Evolutionary conservation across 805 yeast species (phyloP), one percentile per base, ranked within the genome.

Genomic region (Monosporozyma servazzii): DNA sequence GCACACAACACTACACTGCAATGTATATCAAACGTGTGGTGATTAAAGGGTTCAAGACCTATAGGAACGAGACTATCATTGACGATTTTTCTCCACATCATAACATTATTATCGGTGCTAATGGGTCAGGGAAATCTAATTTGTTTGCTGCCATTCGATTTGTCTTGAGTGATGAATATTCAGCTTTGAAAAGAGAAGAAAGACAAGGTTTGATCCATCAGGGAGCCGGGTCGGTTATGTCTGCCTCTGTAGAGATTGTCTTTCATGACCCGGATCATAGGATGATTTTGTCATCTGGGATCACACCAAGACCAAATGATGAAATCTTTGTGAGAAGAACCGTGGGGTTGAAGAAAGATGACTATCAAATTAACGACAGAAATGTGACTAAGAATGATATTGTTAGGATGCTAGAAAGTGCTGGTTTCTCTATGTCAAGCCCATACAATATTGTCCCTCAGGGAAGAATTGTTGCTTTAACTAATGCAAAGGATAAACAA

Each of bases 391-490:
- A 89, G 59, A 75, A 85, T 2, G 97, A 89, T 63, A 76, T 90
- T 15, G 81, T 82, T 80, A 85, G 86, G 56, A 70, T 88, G 55
- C 72, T 90, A 37, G 97, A 91, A 65, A 83, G 87, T 61, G 96
- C 96, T 0, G 99, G 99, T 0, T 88, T 93, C 62, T 86, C 96
- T 0, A 77, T 86, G 54, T 81, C 88, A 5, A 90, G 89, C 56
- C 96, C 97, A 0, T 91, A 90, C 67, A 91, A 91, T 65, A 91
- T 93, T 58, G 98, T 93, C 5, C 98, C 99, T 0, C 99, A 93
- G 68, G 99, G 99, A 20, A 76, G 87, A 59, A 88, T 93, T 59
- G 85, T 96, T 0, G 76, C 86, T 0, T 73, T 93, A 53, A 91
- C 98, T 0, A 88, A 88, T 62, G 91, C 96, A 0, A 86, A 86